Base-by-base conservation (phyloP, 2,329 filamentous ascomycete species). In the Aspergillus ustus region DNA sequence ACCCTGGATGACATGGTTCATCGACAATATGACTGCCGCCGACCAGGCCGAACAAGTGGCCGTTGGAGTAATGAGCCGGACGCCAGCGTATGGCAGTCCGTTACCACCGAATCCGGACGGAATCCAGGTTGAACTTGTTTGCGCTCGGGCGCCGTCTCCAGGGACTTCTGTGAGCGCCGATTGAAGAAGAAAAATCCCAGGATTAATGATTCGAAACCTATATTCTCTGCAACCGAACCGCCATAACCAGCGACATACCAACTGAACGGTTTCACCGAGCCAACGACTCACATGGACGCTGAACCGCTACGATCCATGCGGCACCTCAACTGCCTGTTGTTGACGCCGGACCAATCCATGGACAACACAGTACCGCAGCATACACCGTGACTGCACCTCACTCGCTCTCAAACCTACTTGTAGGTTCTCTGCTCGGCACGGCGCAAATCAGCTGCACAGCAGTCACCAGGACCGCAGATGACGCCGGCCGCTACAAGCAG, bases 1-100 rank as follows among this genome's bases (percentile, higher is more conserved):
- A 48, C 73, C 75, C 2, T 78, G 75, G 75, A 70, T 71, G 57
- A 73, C 75, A n/a, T 77, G 71, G 72, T 76, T 73, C 56, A 65
- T 77, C 25, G 71, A 76, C 51, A 66, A 70, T 37, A 74, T 75
- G 68, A 74, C 69, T 2, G 67, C 73, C 20, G 37, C 46, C 17
- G 64, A 75, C 19, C 75, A 77, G 59, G 75, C 76, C 3, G 66
- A 67, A 9, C 74, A 78, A 56, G 72, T 78, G 3, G 76, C 74
- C 9, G 73, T 78, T 20, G 76, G 71, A 2, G 77, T 78, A 28
- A 66, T 77, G 55, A 74, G 72, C 66, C 72, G 76, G 6, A 67
- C 64, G 2, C 76, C 76, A 3, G 66, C 67, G 2, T 73, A 70
- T 49, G 67, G 72, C 34, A 70, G 67, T 34, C 29, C 60, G 7